Base-by-base conservation (phyloP, 2,329 filamentous ascomycete genomes). In the Talaromyces funiculosus region DNA sequence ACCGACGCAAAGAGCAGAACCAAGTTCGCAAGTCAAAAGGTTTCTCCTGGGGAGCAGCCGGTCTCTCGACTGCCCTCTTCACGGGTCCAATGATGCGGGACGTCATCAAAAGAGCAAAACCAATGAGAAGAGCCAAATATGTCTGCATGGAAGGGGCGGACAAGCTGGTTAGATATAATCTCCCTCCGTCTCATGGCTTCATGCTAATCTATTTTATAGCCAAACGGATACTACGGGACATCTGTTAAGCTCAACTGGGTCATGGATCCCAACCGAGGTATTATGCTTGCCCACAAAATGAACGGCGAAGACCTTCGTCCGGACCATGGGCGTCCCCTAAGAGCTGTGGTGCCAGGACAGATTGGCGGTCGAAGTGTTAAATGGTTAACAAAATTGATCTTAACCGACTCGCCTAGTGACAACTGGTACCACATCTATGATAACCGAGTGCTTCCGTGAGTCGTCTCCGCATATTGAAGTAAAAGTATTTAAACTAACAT, bases 391-490 rank as follows among this genome's bases (percentile, higher is more conserved):
- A 87, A 82, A 65, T 82, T 97, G 62, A 88, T 92, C 45, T 74
- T 97, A 55, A 93, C 91, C 0, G 83, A 86, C 9, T 79, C 82
- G 24, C 91, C 92, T 0, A 96, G 91, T 70, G 88, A 93, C 64
- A 96, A 95, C 70, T 96, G 91, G 90, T 96, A 96, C 68, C 92
- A 97, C 73, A 91, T 95, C 64, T 92, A 94, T 73, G 92, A 97
- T 72, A 97, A 97, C 71, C 81, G 91, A 61, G 91, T 97, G 1
- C 77, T 97, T 40, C 92, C 92, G 65, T 82, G 67, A 69, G 78
- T 75, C n/a, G 7, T 26, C 64, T 24, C 62, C 62, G 5, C 33
- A 9, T 47, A 33, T 12, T 10, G 10, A 33, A 14, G n/a, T 22
- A 14, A 2, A 33, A 33, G 5, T n/a, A 18, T 1, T 9, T 10